A percentile compares a stretch with the other conserved stretches of the same genome.
These are phyloP conservation scores for Magnolia officinalis DNA, from an alignment of 164 flowering plant species.

Conservation along the genomic window DNA sequence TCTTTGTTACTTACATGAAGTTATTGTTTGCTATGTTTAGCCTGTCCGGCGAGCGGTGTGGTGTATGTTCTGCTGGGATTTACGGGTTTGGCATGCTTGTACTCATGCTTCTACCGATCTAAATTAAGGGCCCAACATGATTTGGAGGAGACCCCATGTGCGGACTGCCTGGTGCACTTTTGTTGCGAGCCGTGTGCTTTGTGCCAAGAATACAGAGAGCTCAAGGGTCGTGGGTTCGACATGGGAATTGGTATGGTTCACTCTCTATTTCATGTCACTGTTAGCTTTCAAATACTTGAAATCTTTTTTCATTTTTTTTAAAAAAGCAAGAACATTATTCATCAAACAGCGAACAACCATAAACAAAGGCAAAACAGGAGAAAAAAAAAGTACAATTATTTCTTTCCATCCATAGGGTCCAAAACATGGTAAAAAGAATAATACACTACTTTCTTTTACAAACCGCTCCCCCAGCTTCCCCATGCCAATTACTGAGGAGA, in stretches of 20 bases:
- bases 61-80: slow-evolving; percentile 36
- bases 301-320: too few species aligned
- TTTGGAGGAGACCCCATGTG: slow-evolving; percentile 37
- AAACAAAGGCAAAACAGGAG: too few species aligned
- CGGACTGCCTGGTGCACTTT: slow-evolving; percentile 46
- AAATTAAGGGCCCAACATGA: slow-evolving; percentile 43
- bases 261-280: not conserved
- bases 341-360: too few species aligned
- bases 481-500: too few species aligned
- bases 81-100: slow-evolving; percentile 43
- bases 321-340: too few species aligned
- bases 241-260: slow-evolving; percentile 15
- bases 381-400: too few species aligned
- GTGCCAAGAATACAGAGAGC: slow-evolving; percentile 57
- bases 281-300: too few species aligned
- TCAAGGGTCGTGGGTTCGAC: slow-evolving; percentile 42
- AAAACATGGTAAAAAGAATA: too few species aligned
- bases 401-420: too few species aligned
- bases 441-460: too few species aligned
- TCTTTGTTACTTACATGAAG: slow-evolving; percentile 2
- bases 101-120: slow-evolving; percentile 51
- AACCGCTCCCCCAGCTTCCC: too few species aligned
- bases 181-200: slow-evolving; percentile 50
- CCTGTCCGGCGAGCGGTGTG: slow-evolving; percentile 47
- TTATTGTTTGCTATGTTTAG: slow-evolving; percentile 21